Evolutionary conservation across 2,329 filamentous ascomycete species (phyloP).

Genomic region (Botrytis paeoniae): DNA sequence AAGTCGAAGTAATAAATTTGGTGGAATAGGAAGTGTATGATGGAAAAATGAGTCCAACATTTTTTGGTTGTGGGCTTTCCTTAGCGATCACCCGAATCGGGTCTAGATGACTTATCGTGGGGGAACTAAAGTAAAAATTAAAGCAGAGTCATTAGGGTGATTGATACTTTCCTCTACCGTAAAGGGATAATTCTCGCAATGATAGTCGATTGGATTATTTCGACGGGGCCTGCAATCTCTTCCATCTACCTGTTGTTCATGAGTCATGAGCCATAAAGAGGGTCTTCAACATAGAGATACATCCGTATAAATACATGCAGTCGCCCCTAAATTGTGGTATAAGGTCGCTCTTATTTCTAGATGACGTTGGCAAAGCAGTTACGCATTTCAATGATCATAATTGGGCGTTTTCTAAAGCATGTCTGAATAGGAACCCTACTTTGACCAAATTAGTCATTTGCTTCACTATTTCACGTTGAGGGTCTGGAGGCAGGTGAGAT

Average conservation of each 20-base stretch:
- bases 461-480: neutral
- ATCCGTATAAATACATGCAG: neutral
- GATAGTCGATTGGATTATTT: neutral
- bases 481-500: neutral
- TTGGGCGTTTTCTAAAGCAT: neutral
- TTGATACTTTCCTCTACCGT: neutral
- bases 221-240: neutral
- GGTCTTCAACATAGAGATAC: neutral
- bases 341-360: neutral
- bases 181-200: neutral
- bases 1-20: conserved; percentile 41
- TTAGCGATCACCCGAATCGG: neutral
- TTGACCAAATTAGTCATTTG: neutral
- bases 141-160: neutral
- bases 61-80: neutral
- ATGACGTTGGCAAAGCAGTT: neutral
- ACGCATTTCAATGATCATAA: neutral
- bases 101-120: neutral
- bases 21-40: neutral
- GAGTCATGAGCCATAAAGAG: neutral
- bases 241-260: neutral
- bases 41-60: neutral
- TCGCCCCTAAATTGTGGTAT: neutral
- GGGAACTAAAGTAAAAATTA: no score
- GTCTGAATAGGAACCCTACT: neutral